Base-by-base conservation (phyloP, 805 yeast genomes). In the Wickerhamiella cacticola region DNA sequence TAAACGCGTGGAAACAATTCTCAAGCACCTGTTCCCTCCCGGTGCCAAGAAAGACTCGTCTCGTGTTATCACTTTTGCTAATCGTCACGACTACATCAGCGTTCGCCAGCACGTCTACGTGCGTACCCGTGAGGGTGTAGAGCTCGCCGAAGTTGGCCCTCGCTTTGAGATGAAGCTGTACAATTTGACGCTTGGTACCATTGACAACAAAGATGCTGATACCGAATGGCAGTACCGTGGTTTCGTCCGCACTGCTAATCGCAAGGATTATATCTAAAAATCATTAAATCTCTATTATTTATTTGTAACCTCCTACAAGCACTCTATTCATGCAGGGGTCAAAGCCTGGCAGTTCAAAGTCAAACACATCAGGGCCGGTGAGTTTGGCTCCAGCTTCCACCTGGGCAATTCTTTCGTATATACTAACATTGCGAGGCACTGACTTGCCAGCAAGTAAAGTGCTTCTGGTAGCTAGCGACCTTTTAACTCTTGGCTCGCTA, bases 141-240 rank as follows among this genome's bases (percentile, higher is more conserved):
- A 92, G 63, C 66, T 92, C 49, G 88, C 96, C 50, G 99, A 92
- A 63, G 82, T 92, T 31, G 99, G 99, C 0, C 99, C 99, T n/a
- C 72, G 99, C 53, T 92, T 92, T 58, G 98, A 92, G 66, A 88
- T 92, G 97, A 76, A 87, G 62, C 68, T 92, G 55, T 92, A 78
- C 63, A 96, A 89, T 64, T 68, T 92, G 54, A 75, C 80, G 59
- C 71, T 92, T 55, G 96, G 99, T 2, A 85, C 95, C 38, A 65
- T 89, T 53, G 98, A 92, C 56, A 87, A 89, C 63, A 84, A 84
- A 67, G 96, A 92, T 63, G 95, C 96, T 9, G 98, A 92, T 60
- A 78, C 85, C n/a, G 99, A 92, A 63, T 92, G 97, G 97, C 83
- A 84, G 69, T 70, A 84, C 57, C 76, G 95, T 64, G 79, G 96